These are phyloP conservation scores for Helianthus tuberosus DNA, from an alignment of 129 eudicot species.

Conservation along the genomic window DNA sequence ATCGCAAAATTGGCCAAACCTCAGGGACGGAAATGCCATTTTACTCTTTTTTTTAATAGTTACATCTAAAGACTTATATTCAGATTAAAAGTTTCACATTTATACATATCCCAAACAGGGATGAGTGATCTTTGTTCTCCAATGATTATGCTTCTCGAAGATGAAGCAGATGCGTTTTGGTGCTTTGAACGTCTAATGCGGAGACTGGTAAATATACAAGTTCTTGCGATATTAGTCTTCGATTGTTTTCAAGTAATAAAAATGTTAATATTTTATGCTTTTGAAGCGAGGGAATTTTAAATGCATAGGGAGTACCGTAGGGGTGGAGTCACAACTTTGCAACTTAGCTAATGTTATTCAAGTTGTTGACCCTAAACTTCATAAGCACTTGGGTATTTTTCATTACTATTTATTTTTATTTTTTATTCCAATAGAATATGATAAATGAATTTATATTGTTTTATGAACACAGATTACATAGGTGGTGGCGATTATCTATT, in stretches of 20 bases:
- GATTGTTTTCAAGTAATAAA: slow-evolving; percentile 9
- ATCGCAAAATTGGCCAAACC: too few species aligned
- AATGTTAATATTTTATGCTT: slow-evolving; percentile 13
- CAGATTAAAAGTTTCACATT: neutral
- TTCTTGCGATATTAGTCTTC: neutral
- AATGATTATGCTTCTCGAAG: slow-evolving; percentile 89
- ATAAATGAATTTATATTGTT: slow-evolving; percentile 8
- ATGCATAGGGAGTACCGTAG: slow-evolving; percentile 66
- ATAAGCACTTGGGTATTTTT: slow-evolving; percentile 67
- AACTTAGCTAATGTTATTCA: slow-evolving; percentile 72
- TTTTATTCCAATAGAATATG: neutral
- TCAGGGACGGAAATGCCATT: too few species aligned
- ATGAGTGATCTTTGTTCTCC: slow-evolving; percentile 99
- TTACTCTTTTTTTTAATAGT: neutral
- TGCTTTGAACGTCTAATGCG: slow-evolving; percentile 98
- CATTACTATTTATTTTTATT: neutral
- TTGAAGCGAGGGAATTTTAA: slow-evolving; percentile 83
- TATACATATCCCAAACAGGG: slow-evolving; percentile 49
- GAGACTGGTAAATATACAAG: slow-evolving; percentile 59
- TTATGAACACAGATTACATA: slow-evolving; percentile 53
- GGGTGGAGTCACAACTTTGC: slow-evolving; percentile 73
- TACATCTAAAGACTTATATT: slow-evolving; percentile 9
- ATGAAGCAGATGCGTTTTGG: slow-evolving; percentile 99
- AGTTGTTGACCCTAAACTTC: slow-evolving; percentile 89
- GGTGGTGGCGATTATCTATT: slow-evolving; percentile 98